A percentile compares a stretch with the other conserved stretches of the same genome.
Conservation (phyloP, 306 rosid species). For the Vigna hirtella region DNA sequence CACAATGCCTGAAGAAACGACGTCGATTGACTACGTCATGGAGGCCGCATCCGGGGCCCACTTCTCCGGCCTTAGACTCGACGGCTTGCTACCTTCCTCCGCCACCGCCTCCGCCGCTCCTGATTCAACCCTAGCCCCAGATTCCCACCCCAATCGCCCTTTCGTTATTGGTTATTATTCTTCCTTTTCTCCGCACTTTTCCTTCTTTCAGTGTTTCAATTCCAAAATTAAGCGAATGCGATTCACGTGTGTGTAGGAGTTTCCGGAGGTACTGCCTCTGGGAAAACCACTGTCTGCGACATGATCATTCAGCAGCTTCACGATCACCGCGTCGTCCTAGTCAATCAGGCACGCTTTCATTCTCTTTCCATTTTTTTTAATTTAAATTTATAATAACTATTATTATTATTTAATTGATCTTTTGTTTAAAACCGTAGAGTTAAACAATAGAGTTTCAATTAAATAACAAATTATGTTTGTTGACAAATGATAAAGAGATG, state of each 20-base stretch:
- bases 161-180: slow-evolving; percentile 74
- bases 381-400: background rate
- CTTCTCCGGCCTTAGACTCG: slow-evolving; percentile 86
- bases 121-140: slow-evolving; percentile 50
- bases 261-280: slow-evolving; percentile 99
- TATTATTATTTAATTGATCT: background rate
- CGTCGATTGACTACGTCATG: slow-evolving; percentile 83
- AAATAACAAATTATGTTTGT: too few relatives aligned
- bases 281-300: slow-evolving; percentile 97
- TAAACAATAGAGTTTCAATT: too few relatives aligned
- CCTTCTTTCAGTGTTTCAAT: background rate
- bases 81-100: slow-evolving; percentile 63
- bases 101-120: slow-evolving; percentile 52
- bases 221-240: background rate
- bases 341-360: slow-evolving; percentile 74
- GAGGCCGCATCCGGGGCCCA: slow-evolving; percentile 96
- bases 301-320: slow-evolving; percentile 99
- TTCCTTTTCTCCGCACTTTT: background rate
- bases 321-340: slow-evolving; percentile 94
- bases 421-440: too few relatives aligned
- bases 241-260: slow-evolving; percentile 61
- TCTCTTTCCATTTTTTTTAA: background rate
- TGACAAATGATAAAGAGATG: too few relatives aligned
- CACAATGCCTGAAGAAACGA: slow-evolving; percentile 75
- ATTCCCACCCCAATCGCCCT: slow-evolving; percentile 68